phyloP scores from a whole-genome alignment of 495 filamentous ascomycete genomes.

The Annulohypoxylon bovei region DNA sequence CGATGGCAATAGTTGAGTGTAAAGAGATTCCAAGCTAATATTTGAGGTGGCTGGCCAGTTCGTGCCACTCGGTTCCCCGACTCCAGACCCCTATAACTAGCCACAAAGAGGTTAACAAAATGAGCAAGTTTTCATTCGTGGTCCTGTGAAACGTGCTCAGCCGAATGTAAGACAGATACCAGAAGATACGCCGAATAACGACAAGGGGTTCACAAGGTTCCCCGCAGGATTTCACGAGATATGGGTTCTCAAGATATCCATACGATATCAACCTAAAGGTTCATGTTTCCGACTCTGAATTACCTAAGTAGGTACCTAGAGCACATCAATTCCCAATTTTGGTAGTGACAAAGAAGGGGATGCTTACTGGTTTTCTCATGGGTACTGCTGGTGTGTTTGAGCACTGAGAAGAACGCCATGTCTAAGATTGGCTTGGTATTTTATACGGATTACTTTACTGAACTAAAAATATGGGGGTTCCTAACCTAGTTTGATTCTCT shows the following conservation, averaged over 20 bases:
- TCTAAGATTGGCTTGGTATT: background rate
- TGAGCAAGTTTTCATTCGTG: conserved; percentile 9
- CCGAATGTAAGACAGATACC: background rate
- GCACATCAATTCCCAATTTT: background rate
- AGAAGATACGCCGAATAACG: background rate
- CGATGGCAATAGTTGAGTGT: background rate
- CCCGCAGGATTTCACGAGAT: background rate
- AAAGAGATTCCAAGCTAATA: background rate
- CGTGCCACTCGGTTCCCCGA: background rate
- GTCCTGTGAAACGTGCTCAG: conserved; percentile 1
- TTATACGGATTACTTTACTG: background rate
- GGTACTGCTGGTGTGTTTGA: background rate
- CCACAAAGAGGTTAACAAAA: background rate
- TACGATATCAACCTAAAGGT: no score
- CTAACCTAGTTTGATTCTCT: no score
- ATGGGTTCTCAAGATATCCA: background rate
- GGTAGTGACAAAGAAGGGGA: background rate
- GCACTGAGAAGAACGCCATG: background rate
- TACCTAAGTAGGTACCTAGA: background rate
- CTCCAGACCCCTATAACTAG: background rate
- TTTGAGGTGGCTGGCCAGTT: background rate
- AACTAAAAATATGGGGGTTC: background rate
- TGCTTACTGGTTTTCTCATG: background rate
- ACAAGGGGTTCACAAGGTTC: background rate
- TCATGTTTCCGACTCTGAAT: background rate